A percentile compares a stretch with the other conserved stretches of the same genome.
Evolutionary conservation across 164 flowering plant species (phyloP).

Genomic region (Tetracentron sinense): DNA sequence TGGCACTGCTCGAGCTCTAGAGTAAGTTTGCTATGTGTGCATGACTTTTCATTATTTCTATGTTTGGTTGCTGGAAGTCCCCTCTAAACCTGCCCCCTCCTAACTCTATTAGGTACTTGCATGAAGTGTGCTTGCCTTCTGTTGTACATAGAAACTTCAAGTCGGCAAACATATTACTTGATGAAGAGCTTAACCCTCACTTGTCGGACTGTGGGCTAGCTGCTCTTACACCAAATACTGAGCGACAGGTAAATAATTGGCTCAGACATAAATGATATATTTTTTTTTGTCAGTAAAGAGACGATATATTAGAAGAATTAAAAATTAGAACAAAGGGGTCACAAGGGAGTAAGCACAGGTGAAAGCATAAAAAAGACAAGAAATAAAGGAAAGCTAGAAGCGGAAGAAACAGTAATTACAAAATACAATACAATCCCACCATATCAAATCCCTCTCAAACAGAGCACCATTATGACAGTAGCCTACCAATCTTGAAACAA

Average conservation of each 20-base stretch:
- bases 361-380: too few relatives aligned
- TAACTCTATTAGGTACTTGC: conserved; percentile 68
- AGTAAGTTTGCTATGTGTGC: conserved; percentile 45
- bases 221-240: conserved; percentile 83
- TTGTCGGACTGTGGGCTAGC: conserved; percentile 94
- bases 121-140: conserved; percentile 93
- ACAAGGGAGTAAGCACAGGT: too few relatives aligned
- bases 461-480: too few relatives aligned
- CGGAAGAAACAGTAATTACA: too few relatives aligned
- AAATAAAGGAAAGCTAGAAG: too few relatives aligned
- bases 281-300: too few relatives aligned
- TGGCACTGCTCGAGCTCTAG: conserved; percentile 94
- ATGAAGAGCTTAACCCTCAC: conserved; percentile 87
- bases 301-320: too few relatives aligned
- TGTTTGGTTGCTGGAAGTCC: neutral
- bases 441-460: too few relatives aligned
- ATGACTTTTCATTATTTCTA: conserved; percentile 1
- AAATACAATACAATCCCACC: too few relatives aligned
- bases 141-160: conserved; percentile 97
- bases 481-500: too few relatives aligned
- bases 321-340: too few relatives aligned
- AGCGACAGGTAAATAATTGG: conserved; percentile 64
- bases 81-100: conserved; percentile 9
- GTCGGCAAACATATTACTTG: conserved; percentile 91
- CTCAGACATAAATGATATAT: too few relatives aligned